A percentile compares a stretch with the other conserved stretches of the same genome.
These are phyloP conservation scores for Linderniella brevidens DNA, from an alignment of 257 asterid species.

Conservation along the genomic window DNA sequence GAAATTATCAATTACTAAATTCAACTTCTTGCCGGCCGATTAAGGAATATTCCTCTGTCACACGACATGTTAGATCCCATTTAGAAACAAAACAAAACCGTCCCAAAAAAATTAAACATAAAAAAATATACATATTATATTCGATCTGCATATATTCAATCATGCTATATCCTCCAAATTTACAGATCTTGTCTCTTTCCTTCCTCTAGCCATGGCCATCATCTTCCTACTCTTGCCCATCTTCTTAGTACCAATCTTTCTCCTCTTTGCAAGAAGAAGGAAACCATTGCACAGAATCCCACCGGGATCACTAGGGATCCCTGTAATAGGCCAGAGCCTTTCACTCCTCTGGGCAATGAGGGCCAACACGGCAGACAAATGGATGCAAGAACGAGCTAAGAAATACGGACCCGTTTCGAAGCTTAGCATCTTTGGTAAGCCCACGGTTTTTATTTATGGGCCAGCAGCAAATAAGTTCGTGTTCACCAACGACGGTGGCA, in stretches of 20 bases:
- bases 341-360: constrained; percentile 50
- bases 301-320: constrained; percentile 56
- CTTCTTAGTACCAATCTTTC: constrained; percentile 20
- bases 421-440: constrained; percentile 57
- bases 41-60: too few relatives aligned
- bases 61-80: too few relatives aligned
- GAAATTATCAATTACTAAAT: too few relatives aligned
- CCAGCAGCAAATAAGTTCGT: constrained; percentile 69
- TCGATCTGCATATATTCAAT: too few relatives aligned
- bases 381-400: constrained; percentile 34
- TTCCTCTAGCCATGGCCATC: background rate
- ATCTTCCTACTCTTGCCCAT: constrained; percentile 11
- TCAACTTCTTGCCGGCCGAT: too few relatives aligned
- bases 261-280: constrained; percentile 13
- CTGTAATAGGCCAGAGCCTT: constrained; percentile 55
- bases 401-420: constrained; percentile 47
- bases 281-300: constrained; percentile 21
- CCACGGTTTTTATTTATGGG: constrained; percentile 49
- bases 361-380: constrained; percentile 49
- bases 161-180: too few relatives aligned
- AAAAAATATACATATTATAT: too few relatives aligned
- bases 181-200: background rate
- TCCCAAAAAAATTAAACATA: too few relatives aligned
- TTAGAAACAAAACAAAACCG: too few relatives aligned
- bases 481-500: constrained; percentile 27